Evolutionary conservation across 2,329 filamentous ascomycete species (phyloP), one percentile per base, ranked within the genome.

Genomic region (Chaetothyriales sp.): DNA sequence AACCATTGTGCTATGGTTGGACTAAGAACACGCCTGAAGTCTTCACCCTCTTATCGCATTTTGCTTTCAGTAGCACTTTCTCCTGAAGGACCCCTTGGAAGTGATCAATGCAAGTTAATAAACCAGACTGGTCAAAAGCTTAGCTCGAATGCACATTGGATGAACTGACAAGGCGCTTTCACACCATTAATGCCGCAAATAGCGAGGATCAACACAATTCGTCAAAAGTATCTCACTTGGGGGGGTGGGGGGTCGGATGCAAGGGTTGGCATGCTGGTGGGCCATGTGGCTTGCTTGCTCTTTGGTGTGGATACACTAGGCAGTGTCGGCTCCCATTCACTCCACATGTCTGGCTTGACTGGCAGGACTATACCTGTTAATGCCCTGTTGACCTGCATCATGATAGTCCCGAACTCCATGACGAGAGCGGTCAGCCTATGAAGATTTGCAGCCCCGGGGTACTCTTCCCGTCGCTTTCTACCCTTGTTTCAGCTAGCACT

Each of bases 1-100:
- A 45, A 57, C 54, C 57, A 59, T 59, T 8, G 54, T 51, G 51
- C 33, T 40, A 4, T 5, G 2, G 33, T 40, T 13, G 33, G 33
- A 40, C 33, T 15, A 15, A 40, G 33, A 9, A 15, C 33, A 13
- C 13, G 33, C 10, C 7, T 40, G 33, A 40, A 40, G 33, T 13
- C 33, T 40, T 15, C 10, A 10, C 33, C 4, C 10, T 40, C 33
- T 40, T 40, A 40, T 40, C 10, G 33, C 33, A 40, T 40, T 40
- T 40, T 40, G 13, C 33, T 15, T 40, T 15, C 33, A 40, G 15
- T 15, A 2, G 9, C 15, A 15, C 33, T 15, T 15, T 15, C 33
- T 40, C 33, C 33, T 40, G 10, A 40, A 40, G 10, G 4, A 15
- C 33, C 33, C 15, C 33, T 25, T 25, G 22, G 22, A 25, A 25